Evolutionary conservation across 805 yeast species (phyloP).

Genomic region (Candida methanosorbosa): DNA sequence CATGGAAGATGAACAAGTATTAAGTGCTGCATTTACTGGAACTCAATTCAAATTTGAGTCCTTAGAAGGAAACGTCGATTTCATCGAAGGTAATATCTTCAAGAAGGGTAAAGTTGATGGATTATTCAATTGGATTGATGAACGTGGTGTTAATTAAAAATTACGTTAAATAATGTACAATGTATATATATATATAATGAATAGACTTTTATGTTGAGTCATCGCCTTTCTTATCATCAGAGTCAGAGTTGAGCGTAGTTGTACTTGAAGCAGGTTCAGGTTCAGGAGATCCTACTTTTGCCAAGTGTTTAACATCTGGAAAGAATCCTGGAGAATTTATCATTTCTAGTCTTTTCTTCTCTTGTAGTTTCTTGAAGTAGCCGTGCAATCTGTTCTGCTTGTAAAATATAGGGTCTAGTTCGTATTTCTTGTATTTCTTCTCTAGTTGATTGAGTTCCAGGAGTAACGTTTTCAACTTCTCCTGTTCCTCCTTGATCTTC

Average conservation of each 20-base stretch:
- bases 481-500: slow-evolving; percentile 6
- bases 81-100: slow-evolving; percentile 64
- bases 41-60: slow-evolving; percentile 53
- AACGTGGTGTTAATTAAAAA: slow-evolving; percentile 49
- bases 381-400: slow-evolving; percentile 29
- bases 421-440: slow-evolving; percentile 27
- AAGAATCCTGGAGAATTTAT: slow-evolving; percentile 29
- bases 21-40: slow-evolving; percentile 33
- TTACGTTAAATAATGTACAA: neutral
- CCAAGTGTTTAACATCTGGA: slow-evolving; percentile 24
- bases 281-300: too few species aligned
- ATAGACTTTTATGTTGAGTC: neutral
- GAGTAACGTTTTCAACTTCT: slow-evolving; percentile 13
- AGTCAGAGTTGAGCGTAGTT: too few species aligned
- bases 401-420: slow-evolving; percentile 32
- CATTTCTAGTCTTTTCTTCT: slow-evolving; percentile 22
- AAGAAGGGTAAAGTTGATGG: slow-evolving; percentile 37
- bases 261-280: too few species aligned
- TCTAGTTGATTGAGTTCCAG: slow-evolving; percentile 12
- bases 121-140: slow-evolving; percentile 79
- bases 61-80: slow-evolving; percentile 66
- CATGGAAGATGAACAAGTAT: slow-evolving; percentile 7
- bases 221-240: too few species aligned
- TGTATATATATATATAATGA: neutral
- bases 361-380: slow-evolving; percentile 25